Evolutionary conservation across 1,139 yeast species (phyloP).

Genomic region (Sugiyamaella novakii): DNA sequence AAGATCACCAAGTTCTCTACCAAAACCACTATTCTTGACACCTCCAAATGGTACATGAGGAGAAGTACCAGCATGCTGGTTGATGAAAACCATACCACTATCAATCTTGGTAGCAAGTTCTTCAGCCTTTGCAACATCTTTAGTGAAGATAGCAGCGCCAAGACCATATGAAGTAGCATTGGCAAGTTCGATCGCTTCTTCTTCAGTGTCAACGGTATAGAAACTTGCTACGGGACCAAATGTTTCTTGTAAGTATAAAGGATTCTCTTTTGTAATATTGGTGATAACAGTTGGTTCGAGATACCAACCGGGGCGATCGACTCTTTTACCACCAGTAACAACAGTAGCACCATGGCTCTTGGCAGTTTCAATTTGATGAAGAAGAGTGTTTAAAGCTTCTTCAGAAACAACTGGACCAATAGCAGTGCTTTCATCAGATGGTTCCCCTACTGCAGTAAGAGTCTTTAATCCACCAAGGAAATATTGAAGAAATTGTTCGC

Average conservation of each 20-base stretch:
- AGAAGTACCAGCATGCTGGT: constrained; percentile 79
- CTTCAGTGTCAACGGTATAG: constrained; percentile 65
- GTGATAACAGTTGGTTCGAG: constrained; percentile 70
- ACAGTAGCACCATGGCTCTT: constrained; percentile 72
- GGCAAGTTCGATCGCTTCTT: constrained; percentile 69
- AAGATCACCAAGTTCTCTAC: constrained; percentile 85
- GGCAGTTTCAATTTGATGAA: constrained; percentile 71
- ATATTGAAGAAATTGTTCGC: constrained; percentile 52
- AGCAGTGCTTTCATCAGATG: constrained; percentile 67
- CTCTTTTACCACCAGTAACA: constrained; percentile 72
- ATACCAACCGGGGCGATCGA: constrained; percentile 59
- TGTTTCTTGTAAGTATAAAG: constrained; percentile 67
- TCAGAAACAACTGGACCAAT: constrained; percentile 87
- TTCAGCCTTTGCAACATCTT: constrained; percentile 56
- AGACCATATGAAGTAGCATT: constrained; percentile 75
- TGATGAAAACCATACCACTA: constrained; percentile 80
- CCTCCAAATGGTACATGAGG: constrained; percentile 80
- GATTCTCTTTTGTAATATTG: constrained; percentile 61
- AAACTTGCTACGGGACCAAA: constrained; percentile 85
- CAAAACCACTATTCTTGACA: constrained; percentile 82
- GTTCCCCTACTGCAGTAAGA: constrained; percentile 69
- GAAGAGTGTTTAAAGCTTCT: constrained; percentile 70
- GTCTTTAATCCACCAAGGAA: constrained; percentile 52
- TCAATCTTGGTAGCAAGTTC: constrained; percentile 61
- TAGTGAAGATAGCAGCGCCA: constrained; percentile 79